phyloP scores from a whole-genome alignment of 2,329 filamentous ascomycete genomes.

The Trichoderma koningiopsis region DNA sequence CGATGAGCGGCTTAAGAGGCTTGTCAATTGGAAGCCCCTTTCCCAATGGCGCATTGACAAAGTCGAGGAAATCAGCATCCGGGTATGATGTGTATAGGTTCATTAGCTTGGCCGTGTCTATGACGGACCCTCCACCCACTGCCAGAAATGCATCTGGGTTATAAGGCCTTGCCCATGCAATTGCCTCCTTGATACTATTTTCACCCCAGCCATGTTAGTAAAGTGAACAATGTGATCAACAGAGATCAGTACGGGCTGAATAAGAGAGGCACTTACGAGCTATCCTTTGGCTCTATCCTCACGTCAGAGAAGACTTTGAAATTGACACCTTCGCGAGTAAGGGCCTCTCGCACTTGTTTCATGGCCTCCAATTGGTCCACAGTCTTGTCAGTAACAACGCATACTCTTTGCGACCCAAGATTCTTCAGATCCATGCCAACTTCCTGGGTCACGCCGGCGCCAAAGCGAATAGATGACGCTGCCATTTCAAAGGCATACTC shows the following conservation, averaged over 20 bases:
- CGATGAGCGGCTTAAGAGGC: slow-evolving; percentile 73
- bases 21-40: slow-evolving; percentile 77
- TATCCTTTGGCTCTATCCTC: slow-evolving; percentile 90
- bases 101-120: slow-evolving; percentile 98
- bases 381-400: slow-evolving; percentile 86
- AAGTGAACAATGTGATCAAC: background rate
- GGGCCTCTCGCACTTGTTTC: slow-evolving; percentile 80
- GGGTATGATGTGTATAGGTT: slow-evolving; percentile 92
- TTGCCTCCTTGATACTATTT: slow-evolving; percentile 79
- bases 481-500: slow-evolving; percentile 99
- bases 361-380: slow-evolving; percentile 85
- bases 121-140: slow-evolving; percentile 87
- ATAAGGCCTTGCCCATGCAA: slow-evolving; percentile 80
- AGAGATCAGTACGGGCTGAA: background rate
- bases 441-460: slow-evolving; percentile 89
- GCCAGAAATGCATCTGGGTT: slow-evolving; percentile 87
- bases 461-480: slow-evolving; percentile 90
- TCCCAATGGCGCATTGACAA: slow-evolving; percentile 93
- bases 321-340: slow-evolving; percentile 75
- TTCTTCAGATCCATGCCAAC: slow-evolving; percentile 98
- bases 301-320: slow-evolving; percentile 82
- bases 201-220: background rate
- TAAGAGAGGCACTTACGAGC: slow-evolving; percentile 61
- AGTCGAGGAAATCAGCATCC: slow-evolving; percentile 92
- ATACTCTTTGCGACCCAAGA: slow-evolving; percentile 81